A percentile compares a stretch with the other conserved stretches of the same genome.
These are phyloP conservation scores for Salicornia ramosissima DNA, from an alignment of 148 eudicot species.

Conservation along the genomic window DNA sequence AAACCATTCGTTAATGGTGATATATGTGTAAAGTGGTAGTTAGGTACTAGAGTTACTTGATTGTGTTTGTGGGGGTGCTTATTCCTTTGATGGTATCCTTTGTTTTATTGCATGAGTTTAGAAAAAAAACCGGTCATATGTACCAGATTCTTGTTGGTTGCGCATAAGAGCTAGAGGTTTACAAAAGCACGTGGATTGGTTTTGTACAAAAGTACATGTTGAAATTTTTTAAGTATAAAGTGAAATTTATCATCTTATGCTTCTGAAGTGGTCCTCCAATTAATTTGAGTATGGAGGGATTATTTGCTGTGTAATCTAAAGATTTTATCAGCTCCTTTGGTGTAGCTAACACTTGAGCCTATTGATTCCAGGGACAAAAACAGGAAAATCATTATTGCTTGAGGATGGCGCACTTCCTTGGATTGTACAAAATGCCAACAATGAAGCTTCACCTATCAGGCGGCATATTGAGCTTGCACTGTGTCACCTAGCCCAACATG, in stretches of 20 bases:
- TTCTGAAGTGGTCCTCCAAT: background rate
- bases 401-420: constrained; percentile 95
- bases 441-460: constrained; percentile 87
- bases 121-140: no score
- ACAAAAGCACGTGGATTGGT: no score
- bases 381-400: constrained; percentile 71
- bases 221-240: no score
- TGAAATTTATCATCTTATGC: no score
- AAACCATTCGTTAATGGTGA: background rate
- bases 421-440: constrained; percentile 95
- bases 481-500: constrained; percentile 97
- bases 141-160: no score
- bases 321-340: background rate
- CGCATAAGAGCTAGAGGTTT: no score
- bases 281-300: constrained; percentile 1
- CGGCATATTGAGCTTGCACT: constrained; percentile 98
- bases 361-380: constrained; percentile 41
- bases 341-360: background rate
- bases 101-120: background rate
- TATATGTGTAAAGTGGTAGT: background rate
- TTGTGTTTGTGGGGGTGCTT: background rate
- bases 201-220: no score
- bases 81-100: no score
- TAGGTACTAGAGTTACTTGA: background rate
- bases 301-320: background rate